Conservation (phyloP, 1,139 yeast species). For the Protomyces arabidopsidicola region DNA sequence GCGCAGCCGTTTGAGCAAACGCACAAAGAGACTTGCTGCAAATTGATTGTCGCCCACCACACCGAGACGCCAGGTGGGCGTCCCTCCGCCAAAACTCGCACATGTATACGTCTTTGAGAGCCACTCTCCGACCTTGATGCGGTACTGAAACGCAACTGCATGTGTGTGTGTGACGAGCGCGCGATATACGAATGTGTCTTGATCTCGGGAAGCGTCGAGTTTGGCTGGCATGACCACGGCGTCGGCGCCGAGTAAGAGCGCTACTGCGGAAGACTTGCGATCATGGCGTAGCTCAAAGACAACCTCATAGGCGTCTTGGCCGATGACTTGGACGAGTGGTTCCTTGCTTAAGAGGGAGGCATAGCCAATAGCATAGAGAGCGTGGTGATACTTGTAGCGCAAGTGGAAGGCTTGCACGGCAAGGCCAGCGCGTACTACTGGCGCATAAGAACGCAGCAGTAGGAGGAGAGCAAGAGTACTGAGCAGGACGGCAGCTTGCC, state of each 20-base stretch:
- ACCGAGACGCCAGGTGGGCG: slow-evolving; percentile 2
- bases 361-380: slow-evolving; percentile 1
- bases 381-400: slow-evolving; percentile 1
- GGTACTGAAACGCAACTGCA: not conserved
- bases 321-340: slow-evolving; percentile 19
- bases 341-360: slow-evolving; percentile 6
- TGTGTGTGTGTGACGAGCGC: slow-evolving; percentile 2
- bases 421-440: not conserved
- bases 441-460: not conserved
- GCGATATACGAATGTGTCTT: slow-evolving; percentile 11
- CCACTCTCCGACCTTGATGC: slow-evolving; percentile 9
- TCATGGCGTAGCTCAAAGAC: slow-evolving; percentile 22
- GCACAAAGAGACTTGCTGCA: slow-evolving; percentile 14
- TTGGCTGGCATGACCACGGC: not conserved
- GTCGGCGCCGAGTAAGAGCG: not conserved
- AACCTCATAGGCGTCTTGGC: slow-evolving; percentile 2
- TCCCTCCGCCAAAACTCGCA: not conserved
- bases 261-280: not conserved
- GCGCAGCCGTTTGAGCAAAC: not conserved
- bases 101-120: not conserved
- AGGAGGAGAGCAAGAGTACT: not conserved
- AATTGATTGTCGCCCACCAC: slow-evolving; percentile 26
- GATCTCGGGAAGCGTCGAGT: not conserved
- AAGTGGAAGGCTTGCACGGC: slow-evolving; percentile 9
- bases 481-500: not conserved